phyloP scores from a whole-genome alignment of 257 asterid species.

The Nicotiana benthamiana region DNA sequence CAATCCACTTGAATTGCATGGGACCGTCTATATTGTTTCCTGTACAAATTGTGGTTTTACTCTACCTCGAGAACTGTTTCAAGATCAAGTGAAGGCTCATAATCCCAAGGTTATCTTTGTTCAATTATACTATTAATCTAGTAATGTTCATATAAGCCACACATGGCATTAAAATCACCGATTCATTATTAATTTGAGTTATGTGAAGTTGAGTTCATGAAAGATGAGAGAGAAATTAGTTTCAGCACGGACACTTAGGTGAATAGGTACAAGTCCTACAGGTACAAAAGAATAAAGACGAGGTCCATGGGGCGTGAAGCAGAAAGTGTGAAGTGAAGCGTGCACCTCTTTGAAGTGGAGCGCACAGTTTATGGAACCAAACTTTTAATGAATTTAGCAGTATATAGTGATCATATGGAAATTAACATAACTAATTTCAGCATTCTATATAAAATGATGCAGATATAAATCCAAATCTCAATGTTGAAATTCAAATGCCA shows the following conservation, averaged over 20 bases:
- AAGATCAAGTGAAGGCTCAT: slow-evolving; percentile 82
- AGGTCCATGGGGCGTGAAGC: no score
- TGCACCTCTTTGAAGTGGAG: no score
- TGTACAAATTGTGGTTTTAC: slow-evolving; percentile 81
- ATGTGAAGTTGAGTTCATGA: not conserved
- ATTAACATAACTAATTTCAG: no score
- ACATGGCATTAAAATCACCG: not conserved
- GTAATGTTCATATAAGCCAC: not conserved
- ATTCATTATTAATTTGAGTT: not conserved
- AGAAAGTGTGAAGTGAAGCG: no score
- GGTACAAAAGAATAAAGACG: no score
- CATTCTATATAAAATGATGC: no score
- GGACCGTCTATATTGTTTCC: slow-evolving; percentile 77
- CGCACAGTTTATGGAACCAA: no score
- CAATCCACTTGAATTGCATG: slow-evolving; percentile 93
- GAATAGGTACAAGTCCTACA: not conserved
- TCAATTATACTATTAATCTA: not conserved
- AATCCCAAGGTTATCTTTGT: slow-evolving; percentile 66
- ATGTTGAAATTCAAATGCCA: no score
- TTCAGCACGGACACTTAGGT: not conserved
- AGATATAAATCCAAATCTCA: no score
- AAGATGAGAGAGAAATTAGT: not conserved
- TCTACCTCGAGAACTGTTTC: slow-evolving; percentile 64
- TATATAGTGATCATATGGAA: no score
- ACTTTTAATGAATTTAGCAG: no score